These are phyloP conservation scores for Lipomyces spencermartinsiae DNA, from an alignment of 805 yeast genomes.

Conservation along the genomic window DNA sequence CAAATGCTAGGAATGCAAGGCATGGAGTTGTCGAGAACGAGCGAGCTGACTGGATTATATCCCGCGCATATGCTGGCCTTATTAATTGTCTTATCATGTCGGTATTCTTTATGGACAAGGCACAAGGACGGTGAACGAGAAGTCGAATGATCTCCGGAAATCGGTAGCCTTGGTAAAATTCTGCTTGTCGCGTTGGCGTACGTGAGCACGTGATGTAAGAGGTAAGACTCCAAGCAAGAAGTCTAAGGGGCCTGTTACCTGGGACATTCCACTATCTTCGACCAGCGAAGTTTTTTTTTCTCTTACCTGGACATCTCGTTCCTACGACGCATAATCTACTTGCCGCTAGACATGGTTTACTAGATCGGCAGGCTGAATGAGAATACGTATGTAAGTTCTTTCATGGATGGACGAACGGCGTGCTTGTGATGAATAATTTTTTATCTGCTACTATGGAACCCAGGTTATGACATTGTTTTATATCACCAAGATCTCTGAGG, in stretches of 20 bases:
- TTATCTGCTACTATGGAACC: slow-evolving; percentile 31
- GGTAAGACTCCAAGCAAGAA: no score
- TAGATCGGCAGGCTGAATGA: background rate
- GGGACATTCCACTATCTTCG: no score
- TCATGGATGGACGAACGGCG: background rate
- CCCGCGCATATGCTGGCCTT: background rate
- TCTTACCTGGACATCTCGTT: no score
- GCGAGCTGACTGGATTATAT: background rate
- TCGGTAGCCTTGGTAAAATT: no score
- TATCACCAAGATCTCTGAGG: slow-evolving; percentile 37
- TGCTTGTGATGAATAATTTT: slow-evolving; percentile 26
- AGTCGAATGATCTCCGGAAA: no score
- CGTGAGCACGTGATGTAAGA: no score
- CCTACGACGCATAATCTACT: no score
- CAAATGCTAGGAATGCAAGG: slow-evolving; percentile 1
- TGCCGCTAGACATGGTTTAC: background rate
- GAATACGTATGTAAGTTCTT: background rate
- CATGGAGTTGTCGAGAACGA: background rate
- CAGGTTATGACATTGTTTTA: slow-evolving; percentile 21
- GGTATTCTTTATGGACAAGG: background rate
- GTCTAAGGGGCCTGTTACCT: no score
- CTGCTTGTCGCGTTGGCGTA: no score
- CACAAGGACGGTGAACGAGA: background rate
- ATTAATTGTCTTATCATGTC: background rate
- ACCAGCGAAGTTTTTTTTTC: no score